Base-by-base conservation (phyloP, 1,139 yeast genomes). In the Pneumocystis murina region DNA sequence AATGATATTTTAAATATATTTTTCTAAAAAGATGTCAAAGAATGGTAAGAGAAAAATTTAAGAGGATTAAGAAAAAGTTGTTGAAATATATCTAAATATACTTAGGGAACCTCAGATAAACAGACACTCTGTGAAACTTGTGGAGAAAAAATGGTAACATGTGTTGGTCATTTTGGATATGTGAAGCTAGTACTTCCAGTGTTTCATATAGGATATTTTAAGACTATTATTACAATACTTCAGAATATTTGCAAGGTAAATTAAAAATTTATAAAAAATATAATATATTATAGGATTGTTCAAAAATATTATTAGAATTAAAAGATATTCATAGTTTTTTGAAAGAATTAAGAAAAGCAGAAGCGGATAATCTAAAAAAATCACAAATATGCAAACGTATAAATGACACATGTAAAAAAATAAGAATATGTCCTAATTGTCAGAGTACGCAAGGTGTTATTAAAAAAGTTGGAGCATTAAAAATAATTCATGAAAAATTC, bases 161-260 rank as follows among this genome's bases (percentile, higher is more conserved):
- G 99, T 74, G 97, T 92, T 75, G 99, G 99, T 64, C 99, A 94
- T 76, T 94, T 94, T 74, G 99, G 99, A 59, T 96, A 94, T 72
- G 83, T 94, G 68, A 83, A 89, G 69, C 79, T 94, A 63, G 96
- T 97, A 0, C 78, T 94, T 62, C 99, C 99, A 1, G 97, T 91
- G 20, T 94, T 92, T 76, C 98, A 94, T 72, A 95, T 92, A 60
- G 99, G 99, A 5, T 94, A 90, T 73, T 92, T 94, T 80, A 92
- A 91, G 74, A 85, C 94, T 57, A 87, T 89, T 55, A 87, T 94
- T 68, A 86, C 85, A 71, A 91, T 94, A 62, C 77, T 94, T 64
- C 98, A 94, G 74, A 84, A 88, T 66, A 85, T 94, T 68, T 94
- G 99, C 79, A 94, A 94, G 74, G 70, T 66, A 61, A 20, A 60